Evolutionary conservation across 2,329 filamentous ascomycete genomes (phyloP), one percentile per base, ranked within the genome.

Genomic region (Cadophora malorum): DNA sequence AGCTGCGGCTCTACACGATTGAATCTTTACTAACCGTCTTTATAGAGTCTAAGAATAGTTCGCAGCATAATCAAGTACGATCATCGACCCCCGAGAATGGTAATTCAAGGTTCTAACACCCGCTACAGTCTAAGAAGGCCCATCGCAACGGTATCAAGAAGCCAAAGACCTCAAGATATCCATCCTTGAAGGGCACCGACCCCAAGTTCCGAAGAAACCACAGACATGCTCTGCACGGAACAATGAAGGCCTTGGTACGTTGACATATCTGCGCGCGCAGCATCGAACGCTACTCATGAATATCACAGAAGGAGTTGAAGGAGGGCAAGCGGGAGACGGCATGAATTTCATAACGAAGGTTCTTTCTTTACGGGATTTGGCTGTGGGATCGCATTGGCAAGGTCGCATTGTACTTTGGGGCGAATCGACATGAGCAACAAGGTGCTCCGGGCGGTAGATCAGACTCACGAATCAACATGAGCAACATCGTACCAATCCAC

Each of bases 91-190:
- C 12, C 33, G 33, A 55, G n/a, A 16, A 21, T 28, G 28, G 28
- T 8, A 16, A 2, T 14, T 19, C 2, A n/a, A 55, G 41, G 14
- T 66, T 55, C 68, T 70, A 64, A 68, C 63, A 5, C 6, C 2
- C 53, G 19, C 10, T 97, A 87, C 92, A 96, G 90, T 90, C 89
- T 83, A 92, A 92, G 88, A 99, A 99, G 92, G 94, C 94, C 86
- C 96, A 99, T 91, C 91, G 91, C 83, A 99, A 99, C 89, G 96
- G 95, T 86, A 99, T 99, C 90, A 98, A 98, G 92, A 98, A 97
- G 92, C 96, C 96, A 76, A 97, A 97, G 90, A 98, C 96, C 81
- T 90, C 94, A 85, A 90, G 96, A 88, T 99, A 99, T 88, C 96
- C 96, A 76, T 98, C 95, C 78, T 91, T 99, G 80, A 97, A 97